Evolutionary conservation across 768 basidiomycete species (phyloP), one percentile per base, ranked within the genome.

Genomic region (Austroboletus festivus): DNA sequence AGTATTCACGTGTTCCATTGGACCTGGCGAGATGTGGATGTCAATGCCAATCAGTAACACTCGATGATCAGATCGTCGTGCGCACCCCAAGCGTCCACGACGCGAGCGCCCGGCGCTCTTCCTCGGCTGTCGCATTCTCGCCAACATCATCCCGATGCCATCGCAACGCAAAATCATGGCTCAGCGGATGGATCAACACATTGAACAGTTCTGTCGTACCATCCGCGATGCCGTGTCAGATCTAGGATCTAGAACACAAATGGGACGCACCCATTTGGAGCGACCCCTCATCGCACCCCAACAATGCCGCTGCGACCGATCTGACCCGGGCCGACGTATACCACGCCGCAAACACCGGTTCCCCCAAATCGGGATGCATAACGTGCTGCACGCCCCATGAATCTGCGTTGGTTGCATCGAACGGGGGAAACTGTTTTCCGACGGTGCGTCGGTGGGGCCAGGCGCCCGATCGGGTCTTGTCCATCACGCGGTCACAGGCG

Each of bases 321-420:
- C 78, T 58, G 12, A 90, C 61, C 13, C 58, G 65, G 2, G 74
- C 69, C 6, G 78, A 80, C 12, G 83, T 82, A 56, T 89, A 90
- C 83, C 85, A 89, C 48, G 69, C 68, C 23, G 76, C 76, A 49
- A 89, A 89, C 16, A 58, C 71, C 0, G 76, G 71, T 57, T 86
- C 82, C 0, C 64, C 70, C 1, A 90, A 73, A 26, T 75, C 80
- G 1, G 86, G 88, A 57, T 89, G 87, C 89, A 91, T 89, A 38
- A 86, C 63, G 52, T 89, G 86, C 55, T 89, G 88, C 2, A 89
- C 80, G 2, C 88, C 89, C 87, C 88, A 89, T 0, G 83, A 79
- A 64, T 90, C 88, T 2, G 80, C 76, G 44, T 79, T 65, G 34
- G 56, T 20, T 38, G 24, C 65, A 44, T 75, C 81, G 55, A 75